Evolutionary conservation across 257 asterid genomes (phyloP).

Genomic region (Solanum tacnaense): DNA sequence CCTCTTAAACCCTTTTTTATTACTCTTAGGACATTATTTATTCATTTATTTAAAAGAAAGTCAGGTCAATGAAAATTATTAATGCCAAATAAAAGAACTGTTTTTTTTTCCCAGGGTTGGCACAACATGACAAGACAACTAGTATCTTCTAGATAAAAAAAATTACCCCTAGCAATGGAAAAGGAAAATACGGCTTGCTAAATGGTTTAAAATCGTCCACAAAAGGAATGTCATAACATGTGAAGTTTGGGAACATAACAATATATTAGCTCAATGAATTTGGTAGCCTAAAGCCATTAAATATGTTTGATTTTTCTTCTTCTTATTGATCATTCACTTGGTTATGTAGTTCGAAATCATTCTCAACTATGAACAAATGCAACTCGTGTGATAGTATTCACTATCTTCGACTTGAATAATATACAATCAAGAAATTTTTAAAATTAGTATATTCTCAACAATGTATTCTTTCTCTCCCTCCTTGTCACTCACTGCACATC

Average conservation of each 20-base stretch:
- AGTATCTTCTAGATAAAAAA: background rate
- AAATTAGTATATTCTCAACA: background rate
- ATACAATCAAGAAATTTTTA: background rate
- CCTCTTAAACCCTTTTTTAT: constrained; percentile 32
- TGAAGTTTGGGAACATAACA: background rate
- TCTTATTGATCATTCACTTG: background rate
- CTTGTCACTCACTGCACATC: background rate
- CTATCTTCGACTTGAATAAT: background rate
- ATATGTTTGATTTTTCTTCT: background rate
- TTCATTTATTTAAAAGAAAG: background rate
- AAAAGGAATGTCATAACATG: background rate
- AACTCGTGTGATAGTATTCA: background rate
- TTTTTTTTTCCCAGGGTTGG: background rate
- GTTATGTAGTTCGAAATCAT: background rate
- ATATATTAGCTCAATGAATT: background rate
- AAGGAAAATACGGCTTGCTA: background rate
- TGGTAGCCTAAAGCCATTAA: background rate
- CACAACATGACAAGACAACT: background rate
- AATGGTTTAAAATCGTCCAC: background rate
- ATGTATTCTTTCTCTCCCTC: background rate
- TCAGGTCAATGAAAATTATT: background rate
- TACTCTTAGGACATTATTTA: background rate
- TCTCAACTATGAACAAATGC: background rate
- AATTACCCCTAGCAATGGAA: background rate
- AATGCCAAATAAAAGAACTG: background rate